Percentiles rank a stretch among this genome's conserved stretches.
These are phyloP conservation scores for Candida berthetii DNA, from an alignment of 805 yeast species.

Conservation along the genomic window DNA sequence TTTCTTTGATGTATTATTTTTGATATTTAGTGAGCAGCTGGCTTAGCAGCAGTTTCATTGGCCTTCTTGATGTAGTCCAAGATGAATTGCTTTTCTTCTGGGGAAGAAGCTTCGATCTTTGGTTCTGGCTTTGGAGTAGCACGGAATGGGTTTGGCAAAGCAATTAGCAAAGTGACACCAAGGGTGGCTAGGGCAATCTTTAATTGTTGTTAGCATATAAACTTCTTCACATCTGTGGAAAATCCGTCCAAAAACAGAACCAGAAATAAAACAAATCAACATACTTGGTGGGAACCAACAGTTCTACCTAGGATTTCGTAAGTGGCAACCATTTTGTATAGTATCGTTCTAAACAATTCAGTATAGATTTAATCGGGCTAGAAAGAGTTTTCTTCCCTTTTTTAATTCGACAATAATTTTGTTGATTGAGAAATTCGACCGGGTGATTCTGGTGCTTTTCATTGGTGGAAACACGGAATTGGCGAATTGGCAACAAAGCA, in stretches of 20 bases:
- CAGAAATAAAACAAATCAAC: background rate
- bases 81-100: slow-evolving; percentile 89
- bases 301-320: slow-evolving; percentile 81
- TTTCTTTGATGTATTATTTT: no score
- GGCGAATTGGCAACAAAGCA: no score
- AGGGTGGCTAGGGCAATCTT: slow-evolving; percentile 78
- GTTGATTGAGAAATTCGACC: slow-evolving; percentile 1
- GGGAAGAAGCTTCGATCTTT: slow-evolving; percentile 65
- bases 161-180: slow-evolving; percentile 56
- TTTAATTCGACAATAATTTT: background rate
- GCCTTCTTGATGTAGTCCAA: slow-evolving; percentile 53
- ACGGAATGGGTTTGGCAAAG: slow-evolving; percentile 63
- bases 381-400: background rate
- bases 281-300: slow-evolving; percentile 72
- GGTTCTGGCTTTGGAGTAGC: slow-evolving; percentile 35
- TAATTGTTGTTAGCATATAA: background rate
- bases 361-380: background rate
- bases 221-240: background rate
- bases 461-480: slow-evolving; percentile 4
- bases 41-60: slow-evolving; percentile 22
- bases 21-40: slow-evolving; percentile 10
- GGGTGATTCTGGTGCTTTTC: slow-evolving; percentile 1
- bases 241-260: background rate
- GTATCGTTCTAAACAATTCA: background rate
- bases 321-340: slow-evolving; percentile 65